Conservation (phyloP, 129 eudicot species). For the Flaveria sonorensis region DNA sequence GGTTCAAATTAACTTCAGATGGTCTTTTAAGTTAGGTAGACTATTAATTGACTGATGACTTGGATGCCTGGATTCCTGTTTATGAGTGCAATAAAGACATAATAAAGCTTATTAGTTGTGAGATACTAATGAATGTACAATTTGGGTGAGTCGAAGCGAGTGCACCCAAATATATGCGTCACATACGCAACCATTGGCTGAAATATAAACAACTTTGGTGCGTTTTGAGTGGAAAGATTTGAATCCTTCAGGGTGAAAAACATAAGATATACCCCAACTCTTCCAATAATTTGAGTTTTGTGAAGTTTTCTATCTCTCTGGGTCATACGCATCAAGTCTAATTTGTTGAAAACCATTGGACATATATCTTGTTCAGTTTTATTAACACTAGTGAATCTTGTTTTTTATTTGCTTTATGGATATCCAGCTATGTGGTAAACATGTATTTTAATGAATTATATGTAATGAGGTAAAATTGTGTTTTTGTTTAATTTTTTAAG, state of each 20-base stretch:
- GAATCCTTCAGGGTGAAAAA: background rate
- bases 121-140: background rate
- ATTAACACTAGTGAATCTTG: background rate
- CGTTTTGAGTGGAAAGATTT: slow-evolving; percentile 13
- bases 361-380: background rate
- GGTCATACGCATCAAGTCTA: background rate
- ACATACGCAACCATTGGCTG: background rate
- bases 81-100: slow-evolving; percentile 11
- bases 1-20: slow-evolving; percentile 18
- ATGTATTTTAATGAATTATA: background rate
- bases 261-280: background rate
- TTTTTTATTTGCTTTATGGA: slow-evolving; percentile 9
- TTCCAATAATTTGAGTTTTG: slow-evolving; percentile 7
- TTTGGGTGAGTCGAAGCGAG: slow-evolving; percentile 16
- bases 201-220: slow-evolving; percentile 11
- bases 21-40: slow-evolving; percentile 12
- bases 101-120: slow-evolving; percentile 14
- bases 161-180: slow-evolving; percentile 10
- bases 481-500: background rate
- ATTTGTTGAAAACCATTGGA: background rate
- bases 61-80: background rate
- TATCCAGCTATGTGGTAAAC: background rate
- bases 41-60: slow-evolving; percentile 4
- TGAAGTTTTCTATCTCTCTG: background rate
- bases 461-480: background rate